Base-by-base conservation (phyloP, 148 eudicot species). In the Spergularia marina region DNA sequence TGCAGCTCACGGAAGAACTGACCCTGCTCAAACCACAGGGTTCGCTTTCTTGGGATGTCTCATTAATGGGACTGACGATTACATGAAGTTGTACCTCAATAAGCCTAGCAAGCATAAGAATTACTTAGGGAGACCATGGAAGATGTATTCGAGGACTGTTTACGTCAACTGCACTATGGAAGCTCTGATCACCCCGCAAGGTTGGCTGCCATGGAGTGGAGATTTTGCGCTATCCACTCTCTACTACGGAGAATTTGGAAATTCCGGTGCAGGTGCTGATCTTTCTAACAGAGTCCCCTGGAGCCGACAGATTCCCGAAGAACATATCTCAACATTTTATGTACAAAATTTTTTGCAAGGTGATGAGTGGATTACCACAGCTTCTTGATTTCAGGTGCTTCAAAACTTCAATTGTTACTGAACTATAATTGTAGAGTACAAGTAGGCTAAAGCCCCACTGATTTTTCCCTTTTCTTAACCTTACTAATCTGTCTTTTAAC, bases 61-160 rank as follows among this genome's bases (percentile, higher is more conserved):
- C 23, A 66, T 81, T n/a, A 81, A 76, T 6, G 83, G 83, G 39
- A 81, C 83, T 5, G 77, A 76, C 3, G 83, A 76, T 4, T 81
- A 81, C 83, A 76, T 81, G 80, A 53, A n/a, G 23, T 55, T 81
- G 10, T 76, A 65, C 66, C 15, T 34, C n/a, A 65, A 63, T 65
- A 80, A 64, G 63, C 83, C 79, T 23, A 70, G 74, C 16, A 60
- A 44, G 73, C 80, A 81, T 17, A 73, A 77, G 73, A 84, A 78
- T 23, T 86, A 82, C 59, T 54, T 86, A 18, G 91, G 89, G 5
- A 76, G 91, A 71, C 91, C 89, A 0, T 88, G 89, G 91, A 75
- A 86, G 67, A 47, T 69, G 74, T 88, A 84, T 61, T 88, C 89
- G 6, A 81, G 89, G 61, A 84, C 86, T 0, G 85, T 88, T 15